Evolutionary conservation across 176 grass and related monocot genomes (phyloP).

Genomic region (Miscanthus lutarioriparius): DNA sequence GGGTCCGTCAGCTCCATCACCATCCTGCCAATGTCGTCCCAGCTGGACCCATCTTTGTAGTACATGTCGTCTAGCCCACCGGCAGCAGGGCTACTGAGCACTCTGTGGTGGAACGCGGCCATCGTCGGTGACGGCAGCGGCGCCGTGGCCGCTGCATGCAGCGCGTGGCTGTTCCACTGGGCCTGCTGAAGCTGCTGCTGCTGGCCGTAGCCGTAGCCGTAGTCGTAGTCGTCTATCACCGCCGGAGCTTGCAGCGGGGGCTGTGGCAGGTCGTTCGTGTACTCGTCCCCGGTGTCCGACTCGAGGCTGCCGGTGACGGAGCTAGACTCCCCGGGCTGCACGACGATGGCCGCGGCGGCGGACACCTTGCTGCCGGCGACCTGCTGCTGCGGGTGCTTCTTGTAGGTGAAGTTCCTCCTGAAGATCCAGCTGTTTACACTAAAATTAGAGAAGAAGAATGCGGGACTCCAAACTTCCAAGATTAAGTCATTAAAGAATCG

Average conservation of each 20-base stretch:
- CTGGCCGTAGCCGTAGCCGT: neutral
- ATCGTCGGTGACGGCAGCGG: neutral
- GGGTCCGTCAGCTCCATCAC: conserved; percentile 51
- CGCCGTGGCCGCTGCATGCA: neutral
- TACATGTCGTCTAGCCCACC: conserved; percentile 24
- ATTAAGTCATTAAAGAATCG: no score
- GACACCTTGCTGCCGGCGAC: neutral
- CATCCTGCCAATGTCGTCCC: conserved; percentile 74
- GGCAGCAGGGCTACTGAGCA: conserved; percentile 14
- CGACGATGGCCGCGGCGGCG: neutral
- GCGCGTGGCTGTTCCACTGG: conserved; percentile 35
- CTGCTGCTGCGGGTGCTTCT: conserved; percentile 40
- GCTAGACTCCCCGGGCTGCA: conserved; percentile 44
- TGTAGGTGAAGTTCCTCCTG: conserved; percentile 57
- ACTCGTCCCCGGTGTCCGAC: conserved; percentile 49
- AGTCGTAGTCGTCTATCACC: no score
- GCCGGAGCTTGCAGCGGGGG: neutral
- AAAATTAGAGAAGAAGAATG: no score
- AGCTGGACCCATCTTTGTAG: conserved; percentile 45
- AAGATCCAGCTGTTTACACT: conserved; percentile 92
- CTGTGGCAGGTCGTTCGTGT: conserved; percentile 29
- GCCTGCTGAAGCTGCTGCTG: neutral
- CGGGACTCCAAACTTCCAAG: no score
- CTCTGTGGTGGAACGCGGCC: conserved; percentile 17
- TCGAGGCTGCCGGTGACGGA: conserved; percentile 62